phyloP scores from a whole-genome alignment of 140 eudicot species.

The Senecio squalidus region DNA sequence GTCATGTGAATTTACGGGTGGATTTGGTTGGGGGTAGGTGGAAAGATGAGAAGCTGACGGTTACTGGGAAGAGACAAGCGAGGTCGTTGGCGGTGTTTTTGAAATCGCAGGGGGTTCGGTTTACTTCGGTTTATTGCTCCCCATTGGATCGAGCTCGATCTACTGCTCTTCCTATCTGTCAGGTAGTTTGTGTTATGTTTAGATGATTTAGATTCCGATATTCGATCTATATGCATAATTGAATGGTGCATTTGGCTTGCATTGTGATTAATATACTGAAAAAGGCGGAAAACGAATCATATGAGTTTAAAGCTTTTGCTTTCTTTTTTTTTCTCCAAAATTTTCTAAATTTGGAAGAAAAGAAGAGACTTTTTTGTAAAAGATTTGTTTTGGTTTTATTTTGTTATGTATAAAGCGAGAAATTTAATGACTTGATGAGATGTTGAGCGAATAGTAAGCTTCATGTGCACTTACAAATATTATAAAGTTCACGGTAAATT shows the following conservation, averaged over 20 bases:
- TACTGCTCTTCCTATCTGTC: conserved; percentile 76
- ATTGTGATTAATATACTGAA: no score
- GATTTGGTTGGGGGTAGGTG: conserved; percentile 91
- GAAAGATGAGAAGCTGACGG: conserved; percentile 68
- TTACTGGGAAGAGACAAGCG: conserved; percentile 81
- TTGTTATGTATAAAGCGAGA: no score
- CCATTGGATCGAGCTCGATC: conserved; percentile 92
- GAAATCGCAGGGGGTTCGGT: conserved; percentile 80
- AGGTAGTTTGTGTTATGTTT: conserved; percentile 33
- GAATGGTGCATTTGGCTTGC: no score
- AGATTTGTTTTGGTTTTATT: no score
- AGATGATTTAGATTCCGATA: not conserved
- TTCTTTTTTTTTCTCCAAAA: not conserved
- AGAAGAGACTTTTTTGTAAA: no score
- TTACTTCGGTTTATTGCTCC: conserved; percentile 69
- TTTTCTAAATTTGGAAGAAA: not conserved
- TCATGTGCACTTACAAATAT: not conserved
- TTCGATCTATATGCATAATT: not conserved
- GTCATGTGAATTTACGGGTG: conserved; percentile 69
- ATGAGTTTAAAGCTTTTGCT: conserved; percentile 1
- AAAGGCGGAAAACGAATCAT: no score
- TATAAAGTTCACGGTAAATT: not conserved
- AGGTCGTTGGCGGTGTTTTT: conserved; percentile 86
- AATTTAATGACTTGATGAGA: not conserved
- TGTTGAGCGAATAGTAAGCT: not conserved